phyloP scores from a whole-genome alignment of 2,329 filamentous ascomycete genomes.

The Aspergillus neotritici region DNA sequence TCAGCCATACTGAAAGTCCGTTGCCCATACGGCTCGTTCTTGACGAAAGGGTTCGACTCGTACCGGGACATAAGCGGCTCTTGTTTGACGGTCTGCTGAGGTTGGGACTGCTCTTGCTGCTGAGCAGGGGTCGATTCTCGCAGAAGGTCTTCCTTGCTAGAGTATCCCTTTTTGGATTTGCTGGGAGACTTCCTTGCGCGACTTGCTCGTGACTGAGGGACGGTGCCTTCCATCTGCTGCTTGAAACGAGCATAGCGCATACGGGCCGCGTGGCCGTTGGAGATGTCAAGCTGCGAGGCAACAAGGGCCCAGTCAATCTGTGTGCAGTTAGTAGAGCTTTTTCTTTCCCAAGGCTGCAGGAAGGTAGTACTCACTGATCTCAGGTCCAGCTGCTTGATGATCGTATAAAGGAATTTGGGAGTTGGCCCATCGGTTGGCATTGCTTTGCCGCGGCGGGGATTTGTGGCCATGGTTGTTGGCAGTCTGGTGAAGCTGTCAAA shows the following conservation, averaged over 20 bases:
- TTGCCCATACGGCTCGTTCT: constrained; percentile 16
- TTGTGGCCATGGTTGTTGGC: constrained; percentile 22
- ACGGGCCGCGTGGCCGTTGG: constrained; percentile 53
- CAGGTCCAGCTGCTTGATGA: constrained; percentile 51
- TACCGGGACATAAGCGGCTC: constrained; percentile 1
- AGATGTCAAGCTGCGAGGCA: constrained; percentile 46
- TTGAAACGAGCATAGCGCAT: constrained; percentile 54
- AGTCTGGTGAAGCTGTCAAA: too few species aligned
- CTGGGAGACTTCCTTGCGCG: constrained; percentile 23
- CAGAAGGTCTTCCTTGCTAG: constrained; percentile 11
- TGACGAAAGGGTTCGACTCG: constrained; percentile 17
- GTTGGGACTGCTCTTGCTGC: neutral
- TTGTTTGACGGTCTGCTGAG: constrained; percentile 12
- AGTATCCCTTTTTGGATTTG: constrained; percentile 16
- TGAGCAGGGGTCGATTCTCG: constrained; percentile 5
- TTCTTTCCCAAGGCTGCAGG: constrained; percentile 1
- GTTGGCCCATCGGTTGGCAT: constrained; percentile 47
- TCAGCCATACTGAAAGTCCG: constrained; percentile 7
- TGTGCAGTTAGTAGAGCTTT: neutral
- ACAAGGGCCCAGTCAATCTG: constrained; percentile 52
- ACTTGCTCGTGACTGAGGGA: constrained; percentile 17
- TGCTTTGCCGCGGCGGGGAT: constrained; percentile 36
- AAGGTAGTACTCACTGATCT: constrained; percentile 39
- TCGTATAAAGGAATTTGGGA: constrained; percentile 50
- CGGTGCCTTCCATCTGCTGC: constrained; percentile 47